These are phyloP conservation scores for Oehlia diaphana DNA, from an alignment of 192 early-diverging fungal genomes.

Conservation along the genomic window DNA sequence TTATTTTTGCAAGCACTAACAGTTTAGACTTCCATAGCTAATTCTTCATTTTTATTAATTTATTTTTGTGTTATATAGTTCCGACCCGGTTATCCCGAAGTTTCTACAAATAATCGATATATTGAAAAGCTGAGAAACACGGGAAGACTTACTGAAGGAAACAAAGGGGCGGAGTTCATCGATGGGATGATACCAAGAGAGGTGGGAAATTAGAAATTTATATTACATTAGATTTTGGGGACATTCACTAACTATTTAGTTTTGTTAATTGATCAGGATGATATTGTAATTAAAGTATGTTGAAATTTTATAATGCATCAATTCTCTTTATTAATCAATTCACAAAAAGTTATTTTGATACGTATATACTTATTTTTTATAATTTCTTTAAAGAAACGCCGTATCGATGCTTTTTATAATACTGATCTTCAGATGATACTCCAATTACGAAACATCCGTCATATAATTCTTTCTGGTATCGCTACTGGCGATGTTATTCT, in stretches of 20 bases:
- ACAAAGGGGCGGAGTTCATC: slow-evolving; percentile 28
- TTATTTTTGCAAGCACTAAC: background rate
- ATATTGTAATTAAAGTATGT: slow-evolving; percentile 29
- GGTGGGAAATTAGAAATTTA: background rate
- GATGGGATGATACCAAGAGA: slow-evolving; percentile 28
- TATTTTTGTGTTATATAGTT: slow-evolving; percentile 7
- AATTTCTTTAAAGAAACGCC: slow-evolving; percentile 22
- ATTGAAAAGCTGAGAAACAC: background rate
- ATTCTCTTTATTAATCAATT: background rate
- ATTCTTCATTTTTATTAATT: background rate
- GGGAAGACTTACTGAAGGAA: slow-evolving; percentile 25
- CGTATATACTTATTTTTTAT: background rate
- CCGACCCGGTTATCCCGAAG: slow-evolving; percentile 26
- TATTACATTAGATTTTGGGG: background rate
- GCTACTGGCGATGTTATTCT: slow-evolving; percentile 16
- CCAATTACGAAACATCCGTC: slow-evolving; percentile 20
- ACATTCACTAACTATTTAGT: background rate
- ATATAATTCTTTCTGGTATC: slow-evolving; percentile 23
- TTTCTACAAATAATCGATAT: slow-evolving; percentile 19
- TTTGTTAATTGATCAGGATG: slow-evolving; percentile 1
- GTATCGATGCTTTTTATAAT: slow-evolving; percentile 27
- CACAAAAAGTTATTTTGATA: background rate
- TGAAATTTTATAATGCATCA: background rate
- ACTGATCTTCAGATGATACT: slow-evolving; percentile 31
- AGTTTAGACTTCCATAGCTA: background rate